A percentile compares a stretch with the other conserved stretches of the same genome.
These are phyloP conservation scores for Globisporangium parvum DNA, from an alignment of 352 stramenopile species.

Conservation along the genomic window DNA sequence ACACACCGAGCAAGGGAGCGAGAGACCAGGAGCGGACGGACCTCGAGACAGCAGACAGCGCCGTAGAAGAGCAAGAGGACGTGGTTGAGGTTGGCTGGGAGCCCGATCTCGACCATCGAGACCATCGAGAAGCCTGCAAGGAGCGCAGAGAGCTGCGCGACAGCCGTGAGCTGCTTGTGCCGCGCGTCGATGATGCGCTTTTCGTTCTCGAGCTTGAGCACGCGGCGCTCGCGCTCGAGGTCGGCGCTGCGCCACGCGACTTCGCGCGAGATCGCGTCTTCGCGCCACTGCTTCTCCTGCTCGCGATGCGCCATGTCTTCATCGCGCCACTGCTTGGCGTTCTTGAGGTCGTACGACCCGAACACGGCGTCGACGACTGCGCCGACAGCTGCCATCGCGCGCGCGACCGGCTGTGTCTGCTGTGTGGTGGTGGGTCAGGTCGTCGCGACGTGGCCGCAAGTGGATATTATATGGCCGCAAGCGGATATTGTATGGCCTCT, in stretches of 20 bases:
- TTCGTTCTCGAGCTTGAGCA: slow-evolving; percentile 74
- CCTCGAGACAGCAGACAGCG: slow-evolving; percentile 42
- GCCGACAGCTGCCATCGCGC: slow-evolving; percentile 49
- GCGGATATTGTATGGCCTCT: too few relatives aligned
- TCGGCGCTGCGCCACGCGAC: slow-evolving; percentile 65
- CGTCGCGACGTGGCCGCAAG: too few relatives aligned
- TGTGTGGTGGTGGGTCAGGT: too few relatives aligned
- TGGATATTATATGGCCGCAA: too few relatives aligned
- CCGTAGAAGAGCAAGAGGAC: slow-evolving; percentile 60
- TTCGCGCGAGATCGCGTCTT: slow-evolving; percentile 64
- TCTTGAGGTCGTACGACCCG: slow-evolving; percentile 82
- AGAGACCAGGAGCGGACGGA: slow-evolving; percentile 16
- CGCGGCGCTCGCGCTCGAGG: slow-evolving; percentile 56
- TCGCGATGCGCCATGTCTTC: slow-evolving; percentile 69
- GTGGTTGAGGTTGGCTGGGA: slow-evolving; percentile 35
- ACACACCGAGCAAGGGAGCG: too few relatives aligned
- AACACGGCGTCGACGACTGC: slow-evolving; percentile 73
- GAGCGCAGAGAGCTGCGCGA: slow-evolving; percentile 63
- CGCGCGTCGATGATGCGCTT: slow-evolving; percentile 72
- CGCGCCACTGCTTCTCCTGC: slow-evolving; percentile 77
- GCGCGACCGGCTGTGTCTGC: too few relatives aligned
- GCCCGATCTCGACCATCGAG: slow-evolving; percentile 65
- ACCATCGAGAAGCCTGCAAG: slow-evolving; percentile 68
- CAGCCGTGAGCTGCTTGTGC: slow-evolving; percentile 49
- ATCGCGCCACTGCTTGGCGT: slow-evolving; percentile 79